phyloP scores from a whole-genome alignment of 768 basidiomycete species.

The Lactarius psammicola region DNA sequence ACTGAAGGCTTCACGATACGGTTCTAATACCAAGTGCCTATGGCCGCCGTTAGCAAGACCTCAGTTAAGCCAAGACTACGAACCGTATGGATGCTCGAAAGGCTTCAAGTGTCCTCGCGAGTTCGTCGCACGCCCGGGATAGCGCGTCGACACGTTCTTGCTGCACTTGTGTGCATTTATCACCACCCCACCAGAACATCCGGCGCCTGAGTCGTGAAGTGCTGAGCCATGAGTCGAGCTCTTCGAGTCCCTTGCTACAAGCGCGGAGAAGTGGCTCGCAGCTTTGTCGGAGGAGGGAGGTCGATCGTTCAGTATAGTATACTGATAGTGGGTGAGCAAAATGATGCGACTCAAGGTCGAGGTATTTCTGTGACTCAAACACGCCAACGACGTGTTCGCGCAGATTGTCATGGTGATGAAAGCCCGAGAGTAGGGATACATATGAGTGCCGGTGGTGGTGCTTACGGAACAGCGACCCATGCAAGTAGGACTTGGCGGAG shows the following conservation, averaged over 20 bases:
- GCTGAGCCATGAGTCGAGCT: slow-evolving; percentile 52
- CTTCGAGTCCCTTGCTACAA: slow-evolving; percentile 43
- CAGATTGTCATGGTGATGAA: slow-evolving; percentile 22
- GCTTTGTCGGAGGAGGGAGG: slow-evolving; percentile 48
- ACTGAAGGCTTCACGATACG: slow-evolving; percentile 55
- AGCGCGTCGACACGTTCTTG: slow-evolving; percentile 40
- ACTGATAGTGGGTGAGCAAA: slow-evolving; percentile 50
- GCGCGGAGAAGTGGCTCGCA: slow-evolving; percentile 52
- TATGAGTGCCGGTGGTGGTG: slow-evolving; percentile 24
- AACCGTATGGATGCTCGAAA: slow-evolving; percentile 57
- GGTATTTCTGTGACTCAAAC: slow-evolving; percentile 69
- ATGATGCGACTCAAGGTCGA: slow-evolving; percentile 60
- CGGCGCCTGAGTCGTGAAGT: slow-evolving; percentile 40
- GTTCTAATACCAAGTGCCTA: slow-evolving; percentile 55
- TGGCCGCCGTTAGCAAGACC: neutral
- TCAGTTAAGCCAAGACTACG: slow-evolving; percentile 5
- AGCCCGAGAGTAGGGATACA: slow-evolving; percentile 21
- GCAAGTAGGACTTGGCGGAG: slow-evolving; percentile 7
- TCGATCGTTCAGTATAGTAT: slow-evolving; percentile 43
- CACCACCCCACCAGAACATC: slow-evolving; percentile 38
- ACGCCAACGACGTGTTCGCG: slow-evolving; percentile 63
- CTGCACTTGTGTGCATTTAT: slow-evolving; percentile 36
- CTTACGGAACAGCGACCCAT: slow-evolving; percentile 9
- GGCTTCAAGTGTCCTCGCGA: slow-evolving; percentile 41
- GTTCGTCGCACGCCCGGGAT: slow-evolving; percentile 38